phyloP scores from a whole-genome alignment of 1,284 basidiomycete genomes.

The Ustilago loliicola region DNA sequence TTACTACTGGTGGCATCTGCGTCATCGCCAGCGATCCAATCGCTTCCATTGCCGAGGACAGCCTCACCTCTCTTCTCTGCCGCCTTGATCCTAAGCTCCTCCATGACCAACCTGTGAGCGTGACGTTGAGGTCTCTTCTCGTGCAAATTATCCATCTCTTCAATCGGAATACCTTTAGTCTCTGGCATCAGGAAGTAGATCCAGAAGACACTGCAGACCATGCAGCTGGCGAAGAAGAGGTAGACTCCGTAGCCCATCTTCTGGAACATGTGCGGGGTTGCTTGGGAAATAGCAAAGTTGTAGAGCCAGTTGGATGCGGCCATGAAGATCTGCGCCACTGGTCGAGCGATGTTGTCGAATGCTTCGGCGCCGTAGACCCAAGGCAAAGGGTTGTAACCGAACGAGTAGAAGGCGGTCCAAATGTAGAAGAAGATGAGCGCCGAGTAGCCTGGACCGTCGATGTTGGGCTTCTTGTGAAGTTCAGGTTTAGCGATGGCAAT shows the following conservation, averaged over 20 bases:
- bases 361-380: conserved; percentile 75
- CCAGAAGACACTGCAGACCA: conserved; percentile 76
- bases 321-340: conserved; percentile 83
- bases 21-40: not conserved
- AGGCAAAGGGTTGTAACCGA: conserved; percentile 63
- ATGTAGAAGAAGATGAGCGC: conserved; percentile 61
- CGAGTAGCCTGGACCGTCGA: conserved; percentile 32
- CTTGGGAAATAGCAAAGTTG: conserved; percentile 76
- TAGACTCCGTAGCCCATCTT: conserved; percentile 75
- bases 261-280: conserved; percentile 60
- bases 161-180: conserved; percentile 80
- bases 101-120: conserved; percentile 29
- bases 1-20: conserved; percentile 12
- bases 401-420: conserved; percentile 56
- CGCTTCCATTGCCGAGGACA: not conserved
- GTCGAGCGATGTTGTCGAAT: conserved; percentile 84
- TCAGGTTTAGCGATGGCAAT: conserved; percentile 53
- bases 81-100: conserved; percentile 30
- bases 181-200: conserved; percentile 77
- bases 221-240: conserved; percentile 77
- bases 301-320: conserved; percentile 86
- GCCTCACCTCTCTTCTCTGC: conserved; percentile 27
- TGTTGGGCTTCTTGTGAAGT: conserved; percentile 8
- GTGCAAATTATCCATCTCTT: conserved; percentile 75
- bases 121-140: conserved; percentile 26